A percentile compares a stretch with the other conserved stretches of the same genome.
Conservation (phyloP, 306 rosid genomes). For the Bauhinia variegata region DNA sequence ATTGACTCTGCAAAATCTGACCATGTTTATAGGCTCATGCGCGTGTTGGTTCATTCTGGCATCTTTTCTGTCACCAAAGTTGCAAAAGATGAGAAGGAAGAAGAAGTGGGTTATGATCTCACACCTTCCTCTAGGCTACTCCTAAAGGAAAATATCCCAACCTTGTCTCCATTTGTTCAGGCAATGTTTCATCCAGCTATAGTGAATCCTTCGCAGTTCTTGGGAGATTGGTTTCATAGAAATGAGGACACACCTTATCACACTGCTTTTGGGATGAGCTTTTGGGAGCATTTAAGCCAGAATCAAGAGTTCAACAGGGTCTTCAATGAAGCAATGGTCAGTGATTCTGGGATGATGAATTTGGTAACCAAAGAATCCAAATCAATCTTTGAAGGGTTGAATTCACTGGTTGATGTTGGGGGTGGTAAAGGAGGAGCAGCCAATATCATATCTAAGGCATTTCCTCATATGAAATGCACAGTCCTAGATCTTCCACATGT, state of each 20-base stretch:
- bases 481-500: constrained; percentile 47
- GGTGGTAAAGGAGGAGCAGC: constrained; percentile 43
- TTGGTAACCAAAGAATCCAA: constrained; percentile 48
- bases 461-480: constrained; percentile 36
- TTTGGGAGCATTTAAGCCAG: constrained; percentile 41
- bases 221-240: constrained; percentile 47
- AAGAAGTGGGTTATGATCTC: constrained; percentile 31
- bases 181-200: constrained; percentile 42
- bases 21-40: constrained; percentile 41
- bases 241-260: constrained; percentile 38
- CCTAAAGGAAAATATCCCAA: constrained; percentile 30
- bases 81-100: constrained; percentile 6
- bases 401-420: constrained; percentile 46
- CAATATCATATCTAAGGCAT: constrained; percentile 26
- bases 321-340: constrained; percentile 52
- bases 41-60: constrained; percentile 46
- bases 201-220: constrained; percentile 22
- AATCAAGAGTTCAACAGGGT: constrained; percentile 29
- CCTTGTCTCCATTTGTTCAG: constrained; percentile 28
- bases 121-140: constrained; percentile 44
- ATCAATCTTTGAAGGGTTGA: constrained; percentile 49
- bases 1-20: constrained; percentile 35
- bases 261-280: constrained; percentile 33
- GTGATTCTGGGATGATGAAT: constrained; percentile 58
- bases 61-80: constrained; percentile 33